These are phyloP conservation scores for Pseudogymnoascus sp. DNA, from an alignment of 2,329 filamentous ascomycete species.

Conservation along the genomic window DNA sequence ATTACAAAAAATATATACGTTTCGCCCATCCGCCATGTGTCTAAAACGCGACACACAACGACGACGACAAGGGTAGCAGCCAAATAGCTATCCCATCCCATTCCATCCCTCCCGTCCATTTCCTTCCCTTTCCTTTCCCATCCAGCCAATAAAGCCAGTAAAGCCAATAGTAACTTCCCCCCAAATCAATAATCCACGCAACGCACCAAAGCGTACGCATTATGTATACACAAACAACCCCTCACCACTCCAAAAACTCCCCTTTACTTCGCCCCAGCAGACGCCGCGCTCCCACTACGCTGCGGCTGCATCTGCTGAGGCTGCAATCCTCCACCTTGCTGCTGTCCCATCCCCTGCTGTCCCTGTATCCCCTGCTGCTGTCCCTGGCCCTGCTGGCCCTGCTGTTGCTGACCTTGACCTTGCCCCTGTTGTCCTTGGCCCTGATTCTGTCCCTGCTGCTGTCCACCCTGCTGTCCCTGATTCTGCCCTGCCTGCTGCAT, in stretches of 20 bases:
- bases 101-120: neutral
- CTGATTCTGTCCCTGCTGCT: conserved; percentile 19
- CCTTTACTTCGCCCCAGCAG: neutral
- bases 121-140: neutral
- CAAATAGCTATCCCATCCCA: neutral
- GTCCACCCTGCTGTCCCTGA: conserved; percentile 18
- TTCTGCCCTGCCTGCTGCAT: conserved; percentile 20
- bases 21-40: neutral
- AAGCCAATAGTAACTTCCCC: neutral
- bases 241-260: neutral
- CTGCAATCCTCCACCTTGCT: conserved; percentile 14
- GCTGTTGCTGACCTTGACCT: conserved; percentile 31
- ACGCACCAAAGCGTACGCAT: neutral
- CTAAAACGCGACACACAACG: neutral
- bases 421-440: conserved; percentile 25
- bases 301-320: conserved; percentile 14
- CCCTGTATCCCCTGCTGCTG: neutral
- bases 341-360: conserved; percentile 15
- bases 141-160: neutral
- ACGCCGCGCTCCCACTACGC: conserved; percentile 2
- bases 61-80: neutral
- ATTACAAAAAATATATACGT: neutral
- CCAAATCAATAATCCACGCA: no score
- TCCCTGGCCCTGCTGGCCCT: conserved; percentile 24
- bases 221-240: neutral